phyloP scores from a whole-genome alignment of 768 basidiomycete genomes.

The Lentinula lateritia region DNA sequence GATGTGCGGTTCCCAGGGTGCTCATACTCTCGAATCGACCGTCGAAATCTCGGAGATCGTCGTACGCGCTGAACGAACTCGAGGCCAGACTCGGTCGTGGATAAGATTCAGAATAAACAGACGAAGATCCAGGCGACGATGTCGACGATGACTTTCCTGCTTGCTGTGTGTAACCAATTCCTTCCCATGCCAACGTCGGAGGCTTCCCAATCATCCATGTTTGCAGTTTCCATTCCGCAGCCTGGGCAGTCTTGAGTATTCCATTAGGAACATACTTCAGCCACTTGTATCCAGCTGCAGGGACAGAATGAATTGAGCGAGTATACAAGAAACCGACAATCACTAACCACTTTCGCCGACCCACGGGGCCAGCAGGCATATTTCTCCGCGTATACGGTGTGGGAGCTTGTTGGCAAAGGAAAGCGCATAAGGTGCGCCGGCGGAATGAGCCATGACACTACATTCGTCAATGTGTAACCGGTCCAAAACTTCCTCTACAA shows the following conservation, averaged over 20 bases:
- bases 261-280: slow-evolving; percentile 93
- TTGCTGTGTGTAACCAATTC: slow-evolving; percentile 66
- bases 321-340: neutral
- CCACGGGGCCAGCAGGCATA: slow-evolving; percentile 94
- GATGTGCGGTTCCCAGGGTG: slow-evolving; percentile 49
- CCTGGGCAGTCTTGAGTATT: slow-evolving; percentile 90
- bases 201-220: slow-evolving; percentile 98
- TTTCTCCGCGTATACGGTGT: slow-evolving; percentile 72
- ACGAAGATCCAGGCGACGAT: slow-evolving; percentile 17
- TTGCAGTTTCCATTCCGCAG: slow-evolving; percentile 95
- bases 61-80: slow-evolving; percentile 78
- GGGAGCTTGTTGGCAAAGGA: slow-evolving; percentile 77
- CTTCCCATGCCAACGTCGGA: slow-evolving; percentile 76
- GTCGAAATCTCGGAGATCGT: slow-evolving; percentile 82
- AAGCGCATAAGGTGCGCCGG: slow-evolving; percentile 91
- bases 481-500: slow-evolving; percentile 89
- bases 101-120: slow-evolving; percentile 33
- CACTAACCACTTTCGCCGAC: slow-evolving; percentile 87
- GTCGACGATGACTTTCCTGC: neutral
- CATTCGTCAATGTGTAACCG: slow-evolving; percentile 70
- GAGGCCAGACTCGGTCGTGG: slow-evolving; percentile 71
- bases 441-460: slow-evolving; percentile 92
- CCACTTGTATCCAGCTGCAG: slow-evolving; percentile 87
- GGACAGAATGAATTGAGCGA: neutral
- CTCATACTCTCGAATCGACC: slow-evolving; percentile 81